Conservation (phyloP, 2,329 filamentous ascomycete genomes). For the Pseudogymnoascus sp. region DNA sequence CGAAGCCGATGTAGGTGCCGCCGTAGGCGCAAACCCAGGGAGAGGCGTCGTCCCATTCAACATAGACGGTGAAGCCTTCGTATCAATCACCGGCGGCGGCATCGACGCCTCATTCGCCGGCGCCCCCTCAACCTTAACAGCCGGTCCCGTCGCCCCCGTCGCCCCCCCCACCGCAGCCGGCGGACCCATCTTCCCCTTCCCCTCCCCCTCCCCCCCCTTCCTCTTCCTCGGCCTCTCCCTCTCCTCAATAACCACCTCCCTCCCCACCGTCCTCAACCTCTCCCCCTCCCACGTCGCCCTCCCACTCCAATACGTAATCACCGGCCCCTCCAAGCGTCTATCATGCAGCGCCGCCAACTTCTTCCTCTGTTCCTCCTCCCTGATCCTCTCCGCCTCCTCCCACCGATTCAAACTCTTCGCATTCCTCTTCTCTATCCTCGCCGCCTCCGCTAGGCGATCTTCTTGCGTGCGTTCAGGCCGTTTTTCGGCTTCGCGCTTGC, state of each 20-base stretch:
- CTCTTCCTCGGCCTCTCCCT: slow-evolving; percentile 38
- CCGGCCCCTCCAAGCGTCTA: slow-evolving; percentile 76
- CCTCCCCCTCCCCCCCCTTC: slow-evolving; percentile 44
- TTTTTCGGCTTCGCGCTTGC: slow-evolving; percentile 62
- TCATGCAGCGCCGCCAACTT: slow-evolving; percentile 84
- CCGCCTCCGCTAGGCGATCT: slow-evolving; percentile 75
- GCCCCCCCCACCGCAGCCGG: background rate
- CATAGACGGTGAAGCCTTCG: background rate
- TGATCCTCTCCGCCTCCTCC: slow-evolving; percentile 86
- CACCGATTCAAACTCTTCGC: slow-evolving; percentile 84
- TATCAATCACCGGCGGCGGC: background rate
- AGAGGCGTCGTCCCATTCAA: background rate
- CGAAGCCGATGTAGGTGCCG: background rate
- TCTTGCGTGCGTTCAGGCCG: slow-evolving; percentile 80
- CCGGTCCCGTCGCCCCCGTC: background rate
- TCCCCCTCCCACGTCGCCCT: slow-evolving; percentile 72
- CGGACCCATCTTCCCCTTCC: background rate
- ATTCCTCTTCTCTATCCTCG: slow-evolving; percentile 75
- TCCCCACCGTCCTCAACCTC: slow-evolving; percentile 63
- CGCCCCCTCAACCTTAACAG: background rate
- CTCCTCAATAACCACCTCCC: slow-evolving; percentile 54
- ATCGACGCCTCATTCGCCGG: background rate
- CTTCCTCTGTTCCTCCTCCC: slow-evolving; percentile 73
- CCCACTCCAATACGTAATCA: slow-evolving; percentile 92
- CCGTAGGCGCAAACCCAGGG: background rate